phyloP scores from a whole-genome alignment of 1,284 basidiomycete genomes.

The Cystobasidiaceae sp. region DNA sequence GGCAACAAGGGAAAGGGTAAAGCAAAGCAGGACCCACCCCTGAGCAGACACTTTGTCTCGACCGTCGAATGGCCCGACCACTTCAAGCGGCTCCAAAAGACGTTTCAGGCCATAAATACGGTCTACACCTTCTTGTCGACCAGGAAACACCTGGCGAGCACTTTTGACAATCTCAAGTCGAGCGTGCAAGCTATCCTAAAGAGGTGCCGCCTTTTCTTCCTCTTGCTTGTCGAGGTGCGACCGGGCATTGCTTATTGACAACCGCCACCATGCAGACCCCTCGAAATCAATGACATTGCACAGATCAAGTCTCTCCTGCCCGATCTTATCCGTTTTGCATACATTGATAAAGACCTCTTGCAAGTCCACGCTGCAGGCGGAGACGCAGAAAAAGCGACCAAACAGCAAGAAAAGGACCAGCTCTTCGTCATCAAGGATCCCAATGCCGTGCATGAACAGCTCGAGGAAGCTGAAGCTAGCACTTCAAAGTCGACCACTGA shows the following conservation, averaged over 20 bases:
- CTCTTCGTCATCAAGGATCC: constrained; percentile 34
- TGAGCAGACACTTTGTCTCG: constrained; percentile 31
- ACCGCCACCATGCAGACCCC: constrained; percentile 54
- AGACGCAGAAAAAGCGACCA: constrained; percentile 35
- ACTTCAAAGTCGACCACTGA: constrained; percentile 36
- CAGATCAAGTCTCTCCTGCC: constrained; percentile 86
- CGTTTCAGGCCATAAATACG: constrained; percentile 67
- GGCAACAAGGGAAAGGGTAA: constrained; percentile 16
- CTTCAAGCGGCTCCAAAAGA: constrained; percentile 47
- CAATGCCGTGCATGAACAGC: neutral
- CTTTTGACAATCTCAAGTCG: constrained; percentile 66
- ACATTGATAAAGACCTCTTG: constrained; percentile 64
- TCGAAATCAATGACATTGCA: constrained; percentile 71
- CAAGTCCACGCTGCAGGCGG: constrained; percentile 54
- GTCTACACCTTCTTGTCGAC: constrained; percentile 82
- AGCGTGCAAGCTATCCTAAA: constrained; percentile 74
- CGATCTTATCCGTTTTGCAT: constrained; percentile 73
- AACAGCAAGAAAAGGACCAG: constrained; percentile 39
- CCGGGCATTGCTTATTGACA: constrained; percentile 27
- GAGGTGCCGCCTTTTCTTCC: constrained; percentile 50
- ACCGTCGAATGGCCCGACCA: constrained; percentile 46
- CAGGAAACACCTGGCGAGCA: constrained; percentile 72
- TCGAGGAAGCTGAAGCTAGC: constrained; percentile 18
- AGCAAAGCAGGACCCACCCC: constrained; percentile 28
- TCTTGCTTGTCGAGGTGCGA: no score